Base-by-base conservation (phyloP, 768 basidiomycete genomes). In the Antrodiella citrinella region DNA sequence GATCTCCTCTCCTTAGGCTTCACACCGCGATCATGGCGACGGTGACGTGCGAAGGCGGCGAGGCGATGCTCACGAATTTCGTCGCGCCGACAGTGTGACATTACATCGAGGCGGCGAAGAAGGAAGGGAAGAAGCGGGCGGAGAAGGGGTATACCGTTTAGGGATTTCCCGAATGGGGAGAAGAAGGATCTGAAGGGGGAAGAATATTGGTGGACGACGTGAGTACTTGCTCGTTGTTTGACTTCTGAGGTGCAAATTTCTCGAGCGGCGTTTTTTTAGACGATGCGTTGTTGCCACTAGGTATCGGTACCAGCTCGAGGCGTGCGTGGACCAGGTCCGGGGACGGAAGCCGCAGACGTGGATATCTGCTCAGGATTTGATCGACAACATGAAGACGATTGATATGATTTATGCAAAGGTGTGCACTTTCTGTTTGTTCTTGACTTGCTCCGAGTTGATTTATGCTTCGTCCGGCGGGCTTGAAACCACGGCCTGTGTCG, bases 121-220 rank as follows among this genome's bases (percentile, higher is more conserved):
- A 55, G 30, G 68, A 65, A 9, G 74, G 76, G 58, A 76, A 74
- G 58, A 62, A 56, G 50, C 51, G 54, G 3, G 35, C 47, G n/a
- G 54, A 54, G 50, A 54, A 51, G 44, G 50, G 51, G 26, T 54
- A 54, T 30, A 54, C 39, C 44, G 30, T 46, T 49, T 10, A 43
- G 35, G 12, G 50, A 55, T 38, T 57, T 71, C 61, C 19, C 72
- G 68, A 56, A 51, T 49, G 46, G 56, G 23, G 40, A 49, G 50
- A 10, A 58, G 55, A 39, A 67, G 68, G 43, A 57, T 48, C 40
- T 38, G 30, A 69, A 74, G 49, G 80, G 80, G 19, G 73, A 81
- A 60, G 67, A 67, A 7, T 80, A 76, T 74, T 85, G 81, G 81
- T 85, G 81, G 81, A 67, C 75, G 30, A 75, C 80, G 35, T 63